Percentiles rank a stretch among this genome's conserved stretches.
Evolutionary conservation across 441 rosid species (phyloP).

Genomic region (Pelargonium citronellum): DNA sequence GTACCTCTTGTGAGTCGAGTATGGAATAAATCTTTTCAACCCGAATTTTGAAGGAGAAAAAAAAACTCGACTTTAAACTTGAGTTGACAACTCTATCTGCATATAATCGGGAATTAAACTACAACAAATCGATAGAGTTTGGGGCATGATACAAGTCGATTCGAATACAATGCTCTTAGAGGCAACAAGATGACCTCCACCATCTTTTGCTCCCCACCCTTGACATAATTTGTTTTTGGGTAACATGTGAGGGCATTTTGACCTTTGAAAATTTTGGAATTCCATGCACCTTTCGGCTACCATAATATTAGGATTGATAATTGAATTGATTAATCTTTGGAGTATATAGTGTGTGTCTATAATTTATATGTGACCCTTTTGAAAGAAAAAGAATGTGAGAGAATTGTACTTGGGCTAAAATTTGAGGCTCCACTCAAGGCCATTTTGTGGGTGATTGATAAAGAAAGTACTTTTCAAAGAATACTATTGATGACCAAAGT

Average conservation of each 20-base stretch:
- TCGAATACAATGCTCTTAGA: constrained; percentile 1
- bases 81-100: too few species aligned
- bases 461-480: not conserved
- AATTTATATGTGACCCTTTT: not conserved
- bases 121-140: too few species aligned
- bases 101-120: too few species aligned
- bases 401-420: constrained; percentile 3
- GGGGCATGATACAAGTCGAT: too few species aligned
- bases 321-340: not conserved
- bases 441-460: constrained; percentile 4
- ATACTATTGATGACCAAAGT: not conserved
- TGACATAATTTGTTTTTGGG: constrained; percentile 2
- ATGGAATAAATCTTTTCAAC: too few species aligned
- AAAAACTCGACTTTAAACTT: too few species aligned
- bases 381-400: not conserved
- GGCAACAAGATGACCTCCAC: not conserved
- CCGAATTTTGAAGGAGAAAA: too few species aligned
- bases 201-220: constrained; percentile 8
- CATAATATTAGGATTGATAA: not conserved
- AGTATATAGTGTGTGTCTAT: not conserved
- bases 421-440: constrained; percentile 7
- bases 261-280: not conserved
- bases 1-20: too few species aligned
- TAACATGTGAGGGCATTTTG: not conserved
- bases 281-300: not conserved